Evolutionary conservation across 495 filamentous ascomycete genomes (phyloP).

Genomic region (Thermochaetoides thermophila): DNA sequence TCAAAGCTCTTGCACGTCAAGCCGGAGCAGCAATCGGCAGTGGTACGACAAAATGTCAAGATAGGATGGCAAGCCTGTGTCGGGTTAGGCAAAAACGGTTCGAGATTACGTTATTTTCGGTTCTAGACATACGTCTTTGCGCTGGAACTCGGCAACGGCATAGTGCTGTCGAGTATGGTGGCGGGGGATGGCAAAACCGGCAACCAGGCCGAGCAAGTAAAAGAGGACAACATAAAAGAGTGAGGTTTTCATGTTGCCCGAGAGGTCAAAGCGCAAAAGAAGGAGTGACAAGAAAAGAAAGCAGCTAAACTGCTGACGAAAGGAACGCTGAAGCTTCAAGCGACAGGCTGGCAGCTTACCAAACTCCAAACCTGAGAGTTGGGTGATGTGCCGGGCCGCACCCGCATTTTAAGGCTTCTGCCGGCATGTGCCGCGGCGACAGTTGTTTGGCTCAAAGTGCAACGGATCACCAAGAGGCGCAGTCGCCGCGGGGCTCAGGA

Average conservation of each 20-base stretch:
- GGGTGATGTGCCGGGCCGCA: too few species aligned
- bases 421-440: too few species aligned
- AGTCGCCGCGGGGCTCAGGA: too few species aligned
- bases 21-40: slow-evolving; percentile 3
- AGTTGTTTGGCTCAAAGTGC: too few species aligned
- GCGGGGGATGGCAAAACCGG: slow-evolving; percentile 1
- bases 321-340: too few species aligned
- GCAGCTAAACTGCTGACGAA: too few species aligned
- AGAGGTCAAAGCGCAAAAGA: background rate
- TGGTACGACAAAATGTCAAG: slow-evolving; percentile 2
- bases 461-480: too few species aligned
- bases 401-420: too few species aligned
- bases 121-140: slow-evolving; percentile 1
- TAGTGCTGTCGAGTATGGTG: background rate
- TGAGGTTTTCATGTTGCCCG: slow-evolving; percentile 1
- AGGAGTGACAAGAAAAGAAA: background rate
- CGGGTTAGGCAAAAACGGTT: background rate
- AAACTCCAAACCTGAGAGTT: too few species aligned
- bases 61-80: slow-evolving; percentile 4
- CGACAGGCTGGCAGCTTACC: too few species aligned
- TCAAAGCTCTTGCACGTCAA: slow-evolving; percentile 2
- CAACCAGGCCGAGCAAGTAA: slow-evolving; percentile 4
- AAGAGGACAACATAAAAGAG: slow-evolving; percentile 1
- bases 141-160: background rate
- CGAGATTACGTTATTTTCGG: background rate